Conservation (phyloP, 1,139 yeast species). For the Blastobotrys arbuscula region DNA sequence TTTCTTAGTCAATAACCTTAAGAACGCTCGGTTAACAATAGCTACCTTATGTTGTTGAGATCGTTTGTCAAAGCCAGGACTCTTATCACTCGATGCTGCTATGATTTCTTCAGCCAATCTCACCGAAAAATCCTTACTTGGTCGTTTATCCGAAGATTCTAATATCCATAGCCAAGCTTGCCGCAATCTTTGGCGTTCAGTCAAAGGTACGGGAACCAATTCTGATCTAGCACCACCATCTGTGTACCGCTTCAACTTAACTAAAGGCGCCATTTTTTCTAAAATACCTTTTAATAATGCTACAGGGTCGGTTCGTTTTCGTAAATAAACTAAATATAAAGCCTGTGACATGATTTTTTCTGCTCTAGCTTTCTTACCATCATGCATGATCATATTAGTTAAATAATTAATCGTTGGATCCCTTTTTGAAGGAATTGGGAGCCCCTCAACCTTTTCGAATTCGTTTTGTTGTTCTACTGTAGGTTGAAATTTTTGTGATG, state of each 20-base stretch:
- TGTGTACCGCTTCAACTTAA: conserved; percentile 68
- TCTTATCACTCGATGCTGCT: conserved; percentile 69
- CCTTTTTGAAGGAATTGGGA: conserved; percentile 54
- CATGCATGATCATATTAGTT: conserved; percentile 84
- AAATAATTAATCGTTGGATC: conserved; percentile 75
- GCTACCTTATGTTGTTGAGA: conserved; percentile 81
- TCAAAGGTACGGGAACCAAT: conserved; percentile 77
- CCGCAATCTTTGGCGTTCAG: conserved; percentile 75
- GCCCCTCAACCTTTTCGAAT: conserved; percentile 44
- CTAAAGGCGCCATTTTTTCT: conserved; percentile 80
- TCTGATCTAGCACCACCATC: conserved; percentile 82
- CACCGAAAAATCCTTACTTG: conserved; percentile 75
- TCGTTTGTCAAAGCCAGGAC: conserved; percentile 80
- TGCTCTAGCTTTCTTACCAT: conserved; percentile 83
- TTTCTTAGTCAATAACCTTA: conserved; percentile 27
- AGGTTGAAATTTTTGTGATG: conserved; percentile 36
- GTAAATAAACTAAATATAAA: conserved; percentile 69
- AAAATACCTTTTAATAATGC: conserved; percentile 65
- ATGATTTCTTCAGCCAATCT: conserved; percentile 87
- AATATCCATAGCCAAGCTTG: conserved; percentile 87
- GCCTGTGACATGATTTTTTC: conserved; percentile 71
- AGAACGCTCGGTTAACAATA: conserved; percentile 41
- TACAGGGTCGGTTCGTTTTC: conserved; percentile 71
- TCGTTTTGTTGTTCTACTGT: conserved; percentile 55
- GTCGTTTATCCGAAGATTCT: conserved; percentile 76